phyloP scores from a whole-genome alignment of 176 grass and related monocot genomes.

The Triticum dicoccoides region DNA sequence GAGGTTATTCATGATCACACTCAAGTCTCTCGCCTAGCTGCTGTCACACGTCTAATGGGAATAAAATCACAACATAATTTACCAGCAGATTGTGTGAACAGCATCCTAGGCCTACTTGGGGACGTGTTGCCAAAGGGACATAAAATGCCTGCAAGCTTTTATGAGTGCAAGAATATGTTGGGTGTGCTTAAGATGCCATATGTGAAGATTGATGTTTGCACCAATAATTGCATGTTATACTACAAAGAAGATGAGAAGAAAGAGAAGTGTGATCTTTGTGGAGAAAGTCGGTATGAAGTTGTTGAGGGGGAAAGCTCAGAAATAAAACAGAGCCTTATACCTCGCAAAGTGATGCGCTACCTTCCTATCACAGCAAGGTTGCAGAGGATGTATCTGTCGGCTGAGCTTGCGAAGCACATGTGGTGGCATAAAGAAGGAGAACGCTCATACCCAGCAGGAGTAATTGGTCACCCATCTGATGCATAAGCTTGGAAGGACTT shows the following conservation, averaged over 20 bases:
- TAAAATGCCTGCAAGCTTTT: neutral
- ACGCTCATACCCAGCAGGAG: neutral
- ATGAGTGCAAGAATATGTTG: neutral
- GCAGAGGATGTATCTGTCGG: neutral
- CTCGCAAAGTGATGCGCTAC: neutral
- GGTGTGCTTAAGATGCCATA: neutral
- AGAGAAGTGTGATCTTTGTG: neutral
- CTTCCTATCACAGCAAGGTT: neutral
- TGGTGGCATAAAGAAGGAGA: neutral
- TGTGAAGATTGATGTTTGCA: neutral
- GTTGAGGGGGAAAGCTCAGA: too few species aligned
- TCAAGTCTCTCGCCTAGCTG: neutral
- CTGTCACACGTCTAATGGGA: neutral
- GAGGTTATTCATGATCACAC: neutral
- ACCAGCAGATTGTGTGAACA: neutral
- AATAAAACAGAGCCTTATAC: neutral
- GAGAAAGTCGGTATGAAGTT: neutral
- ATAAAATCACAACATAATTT: neutral
- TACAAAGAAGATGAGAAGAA: neutral
- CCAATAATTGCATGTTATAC: neutral
- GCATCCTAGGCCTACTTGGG: neutral
- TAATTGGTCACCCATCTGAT: constrained; percentile 16
- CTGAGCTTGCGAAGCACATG: neutral
- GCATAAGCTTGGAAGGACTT: neutral
- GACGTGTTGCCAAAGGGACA: neutral